These are phyloP conservation scores for Diplodia seriata DNA, from an alignment of 2,329 filamentous ascomycete genomes.

Conservation along the genomic window DNA sequence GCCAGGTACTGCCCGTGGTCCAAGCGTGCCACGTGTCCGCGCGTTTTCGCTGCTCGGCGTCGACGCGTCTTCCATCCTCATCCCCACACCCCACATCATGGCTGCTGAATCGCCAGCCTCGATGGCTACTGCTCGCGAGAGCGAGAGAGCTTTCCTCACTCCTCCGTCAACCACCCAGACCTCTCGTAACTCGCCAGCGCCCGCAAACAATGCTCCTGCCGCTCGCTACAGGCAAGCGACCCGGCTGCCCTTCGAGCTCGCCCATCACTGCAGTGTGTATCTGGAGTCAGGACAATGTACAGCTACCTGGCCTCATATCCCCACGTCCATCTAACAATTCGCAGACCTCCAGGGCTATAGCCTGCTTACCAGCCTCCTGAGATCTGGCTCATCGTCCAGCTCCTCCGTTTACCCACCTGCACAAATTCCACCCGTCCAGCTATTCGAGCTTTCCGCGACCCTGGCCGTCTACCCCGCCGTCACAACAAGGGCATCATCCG, in stretches of 20 bases:
- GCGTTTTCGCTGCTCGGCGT: conserved; percentile 15
- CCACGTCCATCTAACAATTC: conserved; percentile 16
- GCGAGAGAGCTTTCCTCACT: conserved; percentile 14
- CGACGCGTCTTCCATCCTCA: conserved; percentile 24
- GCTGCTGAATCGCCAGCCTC: conserved; percentile 27
- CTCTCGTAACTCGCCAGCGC: not conserved
- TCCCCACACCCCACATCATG: conserved; percentile 17
- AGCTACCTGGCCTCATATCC: not conserved
- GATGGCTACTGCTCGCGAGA: conserved; percentile 22
- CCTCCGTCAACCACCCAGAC: conserved; percentile 19
- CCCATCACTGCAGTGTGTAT: conserved; percentile 48
- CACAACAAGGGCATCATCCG: conserved; percentile 73
- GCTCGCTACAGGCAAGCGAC: conserved; percentile 41
- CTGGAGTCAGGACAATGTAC: conserved; percentile 46
- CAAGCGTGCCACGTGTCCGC: conserved; percentile 19
- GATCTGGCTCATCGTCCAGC: conserved; percentile 44
- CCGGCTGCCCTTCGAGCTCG: conserved; percentile 45
- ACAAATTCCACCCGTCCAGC: conserved; percentile 71
- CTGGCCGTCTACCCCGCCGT: conserved; percentile 81
- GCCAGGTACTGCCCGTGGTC: not conserved
- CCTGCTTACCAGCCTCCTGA: conserved; percentile 46
- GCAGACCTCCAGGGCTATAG: conserved; percentile 44
- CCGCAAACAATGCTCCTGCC: not conserved
- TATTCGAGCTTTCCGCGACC: conserved; percentile 79
- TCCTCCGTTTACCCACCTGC: conserved; percentile 53